Evolutionary conservation across 768 basidiomycete genomes (phyloP), one percentile per base, ranked within the genome.

Genomic region (Rubroboletus satanas): DNA sequence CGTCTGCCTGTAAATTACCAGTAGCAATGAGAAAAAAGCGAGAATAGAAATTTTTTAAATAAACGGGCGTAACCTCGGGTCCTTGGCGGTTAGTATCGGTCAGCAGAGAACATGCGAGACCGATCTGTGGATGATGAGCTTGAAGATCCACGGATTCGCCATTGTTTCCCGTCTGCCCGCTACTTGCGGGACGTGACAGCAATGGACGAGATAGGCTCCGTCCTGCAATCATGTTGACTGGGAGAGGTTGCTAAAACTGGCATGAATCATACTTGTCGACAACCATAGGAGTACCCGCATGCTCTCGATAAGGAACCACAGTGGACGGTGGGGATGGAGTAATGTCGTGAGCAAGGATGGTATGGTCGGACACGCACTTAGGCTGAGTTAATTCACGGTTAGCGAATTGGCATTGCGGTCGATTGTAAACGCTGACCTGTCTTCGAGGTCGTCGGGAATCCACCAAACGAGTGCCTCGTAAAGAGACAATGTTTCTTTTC

Each of bases 391-490:
- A 12, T 26, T 36, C 26, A 23, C 3, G 28, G 6, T 59, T 32
- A 61, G 49, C 32, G 39, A 8, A 45, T 4, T 15, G 26, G 6
- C 26, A 4, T 48, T 5, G 28, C 11, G 7, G 14, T 28, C 18
- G 43, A n/a, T 49, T 14, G 49, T 2, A 28, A 29, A 44, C 9
- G 49, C 71, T 36, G 49, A 73, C 78, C 63, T 62, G 37, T 74
- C 62, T 28, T 76, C 72, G 7, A 73, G 59, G 12, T 80, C 78
- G 14, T 78, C 75, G 2, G 77, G 69, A 29, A 73, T 64, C 52
- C 74, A 74, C 74, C 78, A 81, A 51, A 77, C 78, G 31, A 88
- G 58, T 0, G 76, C 73, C 62, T 88, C 83, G 14, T 87, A 67
- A 14, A 89, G 70, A 7, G 71, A 70, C 2, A 83, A 51, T 0